These are phyloP conservation scores for Lactarius pseudohatsudake DNA, from an alignment of 768 basidiomycete species.

Conservation along the genomic window DNA sequence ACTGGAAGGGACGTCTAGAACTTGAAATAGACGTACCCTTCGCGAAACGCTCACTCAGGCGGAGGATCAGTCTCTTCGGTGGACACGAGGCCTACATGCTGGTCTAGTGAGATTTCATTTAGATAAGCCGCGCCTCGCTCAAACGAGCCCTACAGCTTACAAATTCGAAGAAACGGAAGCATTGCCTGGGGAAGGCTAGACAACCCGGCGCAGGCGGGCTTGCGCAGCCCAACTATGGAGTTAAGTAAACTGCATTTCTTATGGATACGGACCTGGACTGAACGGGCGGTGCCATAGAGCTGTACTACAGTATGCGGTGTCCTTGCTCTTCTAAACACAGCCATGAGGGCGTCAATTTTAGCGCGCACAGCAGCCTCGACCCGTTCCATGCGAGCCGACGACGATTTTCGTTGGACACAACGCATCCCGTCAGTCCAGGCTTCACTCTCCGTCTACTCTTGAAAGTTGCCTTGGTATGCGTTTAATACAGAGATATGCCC, in stretches of 20 bases:
- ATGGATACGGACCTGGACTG: neutral
- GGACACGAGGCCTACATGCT: neutral
- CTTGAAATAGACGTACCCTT: neutral
- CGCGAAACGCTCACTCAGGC: neutral
- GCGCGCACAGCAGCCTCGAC: neutral
- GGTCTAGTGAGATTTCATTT: neutral
- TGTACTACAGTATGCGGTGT: neutral
- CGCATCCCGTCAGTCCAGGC: neutral
- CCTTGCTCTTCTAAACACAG: neutral
- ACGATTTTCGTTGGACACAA: neutral
- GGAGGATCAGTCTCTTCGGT: neutral
- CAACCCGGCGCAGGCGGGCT: neutral
- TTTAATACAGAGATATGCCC: neutral
- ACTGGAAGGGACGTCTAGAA: neutral
- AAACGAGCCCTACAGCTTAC: neutral
- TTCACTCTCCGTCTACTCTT: neutral
- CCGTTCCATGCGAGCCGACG: neutral
- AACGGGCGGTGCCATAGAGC: neutral
- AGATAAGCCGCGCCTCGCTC: neutral
- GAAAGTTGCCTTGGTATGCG: neutral
- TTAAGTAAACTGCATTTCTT: neutral
- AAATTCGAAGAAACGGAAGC: neutral
- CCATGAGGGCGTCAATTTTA: neutral
- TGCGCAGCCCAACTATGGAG: no score
- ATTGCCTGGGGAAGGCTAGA: neutral